These are phyloP conservation scores for Helotiales sp. DNA, from an alignment of 2,329 filamentous ascomycete genomes.

Conservation along the genomic window DNA sequence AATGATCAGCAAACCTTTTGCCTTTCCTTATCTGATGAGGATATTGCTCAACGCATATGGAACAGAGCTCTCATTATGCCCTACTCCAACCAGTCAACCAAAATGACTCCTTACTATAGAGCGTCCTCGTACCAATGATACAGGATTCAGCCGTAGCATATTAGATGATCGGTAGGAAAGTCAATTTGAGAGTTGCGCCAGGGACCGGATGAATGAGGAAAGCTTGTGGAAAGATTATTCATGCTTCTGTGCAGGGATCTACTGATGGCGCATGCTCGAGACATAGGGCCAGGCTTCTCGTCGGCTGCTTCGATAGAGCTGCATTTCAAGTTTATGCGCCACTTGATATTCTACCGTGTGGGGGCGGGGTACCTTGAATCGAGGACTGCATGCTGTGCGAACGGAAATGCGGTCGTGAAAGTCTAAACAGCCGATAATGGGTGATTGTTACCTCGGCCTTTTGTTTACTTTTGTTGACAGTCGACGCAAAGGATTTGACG, in stretches of 20 bases:
- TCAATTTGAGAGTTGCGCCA: not conserved
- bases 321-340: not conserved
- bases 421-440: not conserved
- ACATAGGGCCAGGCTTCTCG: not conserved
- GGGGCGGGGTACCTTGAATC: not conserved
- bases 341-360: not conserved
- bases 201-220: not conserved
- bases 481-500: not conserved
- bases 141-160: not conserved
- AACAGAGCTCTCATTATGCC: no score
- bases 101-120: no score
- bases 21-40: no score
- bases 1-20: no score
- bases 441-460: no score
- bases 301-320: not conserved
- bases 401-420: not conserved
- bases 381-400: not conserved
- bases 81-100: no score
- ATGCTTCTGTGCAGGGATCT: slow-evolving; percentile 4
- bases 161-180: not conserved
- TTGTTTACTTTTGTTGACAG: not conserved
- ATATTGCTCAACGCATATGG: no score
- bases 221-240: slow-evolving; percentile 8
- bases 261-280: not conserved
- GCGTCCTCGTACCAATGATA: not conserved